Percentiles rank a stretch among this genome's conserved stretches.
Evolutionary conservation across 1,139 yeast species (phyloP).

Genomic region (Lodderomyces metapsilosis): DNA sequence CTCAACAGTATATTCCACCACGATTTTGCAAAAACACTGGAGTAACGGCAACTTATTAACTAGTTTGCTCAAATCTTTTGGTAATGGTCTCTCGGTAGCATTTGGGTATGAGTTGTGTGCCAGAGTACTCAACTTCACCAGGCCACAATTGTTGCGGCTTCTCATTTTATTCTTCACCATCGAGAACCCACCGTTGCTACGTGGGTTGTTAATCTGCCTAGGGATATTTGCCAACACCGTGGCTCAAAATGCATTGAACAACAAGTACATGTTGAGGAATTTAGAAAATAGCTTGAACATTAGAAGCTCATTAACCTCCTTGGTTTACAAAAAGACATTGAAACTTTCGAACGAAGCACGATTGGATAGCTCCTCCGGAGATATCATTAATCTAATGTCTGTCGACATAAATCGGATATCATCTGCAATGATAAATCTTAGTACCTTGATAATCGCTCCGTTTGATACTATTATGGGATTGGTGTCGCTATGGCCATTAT

Average conservation of each 20-base stretch:
- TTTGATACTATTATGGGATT: slow-evolving; percentile 24
- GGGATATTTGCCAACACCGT: slow-evolving; percentile 50
- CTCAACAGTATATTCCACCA: slow-evolving; percentile 32
- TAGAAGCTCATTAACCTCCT: slow-evolving; percentile 54
- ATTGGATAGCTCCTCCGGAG: slow-evolving; percentile 30
- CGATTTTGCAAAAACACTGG: slow-evolving; percentile 21
- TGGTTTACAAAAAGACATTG: slow-evolving; percentile 32
- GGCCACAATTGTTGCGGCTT: slow-evolving; percentile 56
- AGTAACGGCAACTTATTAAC: slow-evolving; percentile 35
- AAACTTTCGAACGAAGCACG: slow-evolving; percentile 30
- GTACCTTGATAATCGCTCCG: slow-evolving; percentile 28
- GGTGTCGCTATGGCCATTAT: slow-evolving; percentile 22
- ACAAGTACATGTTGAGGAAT: slow-evolving; percentile 51
- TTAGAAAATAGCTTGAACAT: slow-evolving; percentile 52
- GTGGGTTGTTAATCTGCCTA: slow-evolving; percentile 51
- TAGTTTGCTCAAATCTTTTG: slow-evolving; percentile 50
- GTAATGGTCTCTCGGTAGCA: slow-evolving; percentile 41
- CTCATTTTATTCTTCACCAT: slow-evolving; percentile 45
- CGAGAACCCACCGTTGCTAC: slow-evolving; percentile 40
- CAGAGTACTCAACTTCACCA: slow-evolving; percentile 46
- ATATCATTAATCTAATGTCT: slow-evolving; percentile 33
- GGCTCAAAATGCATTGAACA: slow-evolving; percentile 45
- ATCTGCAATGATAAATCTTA: slow-evolving; percentile 19
- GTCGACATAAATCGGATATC: slow-evolving; percentile 31
- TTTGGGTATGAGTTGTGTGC: slow-evolving; percentile 45